phyloP scores from a whole-genome alignment of 176 grass and related monocot species.

The Bromus sterilis region DNA sequence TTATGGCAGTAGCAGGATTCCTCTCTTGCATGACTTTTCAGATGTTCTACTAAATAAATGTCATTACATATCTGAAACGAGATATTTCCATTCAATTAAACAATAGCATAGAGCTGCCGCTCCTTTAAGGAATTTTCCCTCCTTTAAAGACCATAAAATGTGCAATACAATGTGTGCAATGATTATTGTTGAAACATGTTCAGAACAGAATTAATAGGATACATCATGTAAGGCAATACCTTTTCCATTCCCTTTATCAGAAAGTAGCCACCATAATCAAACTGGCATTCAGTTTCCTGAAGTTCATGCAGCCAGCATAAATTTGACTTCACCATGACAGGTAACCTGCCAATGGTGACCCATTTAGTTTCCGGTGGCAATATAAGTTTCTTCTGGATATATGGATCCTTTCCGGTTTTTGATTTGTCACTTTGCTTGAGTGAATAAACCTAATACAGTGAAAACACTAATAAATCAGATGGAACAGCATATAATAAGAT shows the following conservation, averaged over 20 bases:
- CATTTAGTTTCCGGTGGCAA: constrained; percentile 39
- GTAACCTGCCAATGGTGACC: constrained; percentile 55
- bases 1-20: background rate
- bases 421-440: constrained; percentile 49
- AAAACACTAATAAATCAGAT: constrained; percentile 25
- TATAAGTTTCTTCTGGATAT: constrained; percentile 37
- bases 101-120: background rate
- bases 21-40: background rate
- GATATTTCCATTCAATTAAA: background rate
- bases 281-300: constrained; percentile 69
- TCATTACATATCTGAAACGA: background rate
- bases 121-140: no score
- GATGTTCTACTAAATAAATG: background rate
- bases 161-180: background rate
- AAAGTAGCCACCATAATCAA: constrained; percentile 91
- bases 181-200: background rate
- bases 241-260: constrained; percentile 89
- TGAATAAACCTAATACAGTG: constrained; percentile 59
- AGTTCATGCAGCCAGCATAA: constrained; percentile 64
- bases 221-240: constrained; percentile 37
- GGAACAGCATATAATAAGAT: background rate
- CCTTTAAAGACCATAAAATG: background rate
- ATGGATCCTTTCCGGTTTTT: constrained; percentile 40
- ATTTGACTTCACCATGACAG: constrained; percentile 77
- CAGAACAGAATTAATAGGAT: background rate